These are phyloP conservation scores for Cocos nucifera DNA, from an alignment of 176 grass and related monocot genomes.

Conservation along the genomic window DNA sequence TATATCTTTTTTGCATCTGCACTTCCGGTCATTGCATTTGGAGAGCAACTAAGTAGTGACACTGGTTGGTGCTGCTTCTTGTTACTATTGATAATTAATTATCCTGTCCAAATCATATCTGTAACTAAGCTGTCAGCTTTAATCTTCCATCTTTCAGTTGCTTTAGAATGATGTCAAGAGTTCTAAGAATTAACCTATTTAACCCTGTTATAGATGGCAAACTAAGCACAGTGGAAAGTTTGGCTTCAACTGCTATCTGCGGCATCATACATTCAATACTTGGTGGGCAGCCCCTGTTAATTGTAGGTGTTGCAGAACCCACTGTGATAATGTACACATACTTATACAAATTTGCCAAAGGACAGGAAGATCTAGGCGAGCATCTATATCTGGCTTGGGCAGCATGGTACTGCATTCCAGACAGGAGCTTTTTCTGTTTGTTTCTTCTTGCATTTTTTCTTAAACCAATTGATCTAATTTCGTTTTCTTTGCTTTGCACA, in stretches of 20 bases:
- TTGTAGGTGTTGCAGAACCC: slow-evolving; percentile 91
- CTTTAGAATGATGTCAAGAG: slow-evolving; percentile 2
- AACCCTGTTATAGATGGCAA: slow-evolving; percentile 42
- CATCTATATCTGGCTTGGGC: slow-evolving; percentile 83
- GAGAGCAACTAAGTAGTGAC: slow-evolving; percentile 67
- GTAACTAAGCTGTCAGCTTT: not conserved
- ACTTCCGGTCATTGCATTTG: slow-evolving; percentile 82
- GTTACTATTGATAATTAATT: not conserved
- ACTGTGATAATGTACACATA: slow-evolving; percentile 97
- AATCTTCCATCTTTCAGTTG: not conserved
- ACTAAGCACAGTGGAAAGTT: slow-evolving; percentile 69
- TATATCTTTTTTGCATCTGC: slow-evolving; percentile 96
- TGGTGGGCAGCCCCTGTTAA: slow-evolving; percentile 80
- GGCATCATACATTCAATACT: slow-evolving; percentile 79
- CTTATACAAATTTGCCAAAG: slow-evolving; percentile 71
- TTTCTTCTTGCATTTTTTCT: not conserved
- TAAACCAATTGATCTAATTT: slow-evolving; percentile 6
- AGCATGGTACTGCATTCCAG: slow-evolving; percentile 53
- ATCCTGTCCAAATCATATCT: not conserved
- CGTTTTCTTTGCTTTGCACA: slow-evolving; percentile 24
- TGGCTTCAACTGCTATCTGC: slow-evolving; percentile 85
- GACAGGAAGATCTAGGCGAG: slow-evolving; percentile 37
- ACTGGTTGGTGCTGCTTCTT: slow-evolving; percentile 36
- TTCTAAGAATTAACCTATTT: not conserved
- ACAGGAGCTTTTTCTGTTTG: not conserved